A percentile compares a stretch with the other conserved stretches of the same genome.
Conservation (phyloP, 225 moss, liverwort and hornwort species). For the Pleurozium schreberi region DNA sequence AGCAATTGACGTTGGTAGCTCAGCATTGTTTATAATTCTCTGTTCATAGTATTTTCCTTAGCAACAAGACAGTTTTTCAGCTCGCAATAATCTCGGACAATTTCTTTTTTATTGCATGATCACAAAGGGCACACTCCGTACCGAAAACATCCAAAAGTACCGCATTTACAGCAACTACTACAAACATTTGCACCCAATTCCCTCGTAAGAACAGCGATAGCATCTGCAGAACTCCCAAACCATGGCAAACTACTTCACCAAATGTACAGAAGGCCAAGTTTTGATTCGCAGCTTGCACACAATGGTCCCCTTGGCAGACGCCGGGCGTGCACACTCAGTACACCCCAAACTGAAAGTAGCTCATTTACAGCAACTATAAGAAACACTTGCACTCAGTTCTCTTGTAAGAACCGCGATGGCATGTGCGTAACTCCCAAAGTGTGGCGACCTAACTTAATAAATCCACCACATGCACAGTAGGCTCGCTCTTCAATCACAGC, state of each 20-base stretch:
- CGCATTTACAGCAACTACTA: background rate
- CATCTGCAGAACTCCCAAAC: background rate
- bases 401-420: background rate
- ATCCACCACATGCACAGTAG: background rate
- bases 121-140: background rate
- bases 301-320: background rate
- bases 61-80: background rate
- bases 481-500: background rate
- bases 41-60: background rate
- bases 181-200: background rate
- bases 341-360: background rate
- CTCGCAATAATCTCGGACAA: no score
- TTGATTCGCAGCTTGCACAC: background rate
- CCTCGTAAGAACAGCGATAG: background rate
- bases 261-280: background rate
- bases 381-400: background rate
- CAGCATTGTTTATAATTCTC: no score
- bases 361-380: background rate
- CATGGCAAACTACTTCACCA: background rate
- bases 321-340: background rate
- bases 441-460: background rate
- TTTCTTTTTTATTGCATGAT: background rate
- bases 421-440: background rate
- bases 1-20: no score
- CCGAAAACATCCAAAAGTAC: background rate